Evolutionary conservation across 1,284 basidiomycete species (phyloP), one percentile per base, ranked within the genome.

Genomic region (Apiotrichum montevideense): DNA sequence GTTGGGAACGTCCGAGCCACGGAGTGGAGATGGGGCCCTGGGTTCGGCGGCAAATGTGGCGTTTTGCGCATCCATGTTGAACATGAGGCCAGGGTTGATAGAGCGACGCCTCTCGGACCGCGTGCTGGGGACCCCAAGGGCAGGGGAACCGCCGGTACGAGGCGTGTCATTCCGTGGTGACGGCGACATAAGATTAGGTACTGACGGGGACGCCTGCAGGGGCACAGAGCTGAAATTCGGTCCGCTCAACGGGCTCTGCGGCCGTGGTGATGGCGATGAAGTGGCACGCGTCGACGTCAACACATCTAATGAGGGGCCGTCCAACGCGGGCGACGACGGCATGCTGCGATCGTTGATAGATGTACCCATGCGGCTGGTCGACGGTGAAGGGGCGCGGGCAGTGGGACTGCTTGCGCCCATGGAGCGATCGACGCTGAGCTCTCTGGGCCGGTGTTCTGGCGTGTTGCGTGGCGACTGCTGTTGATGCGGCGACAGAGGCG

Each of bases 61-160:
- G 40, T 72, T 70, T 7, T 61, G 55, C 9, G 64, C 55, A 46
- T 76, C 74, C 54, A 73, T 67, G 52, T 69, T 74, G 67, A 74
- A 73, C 2, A 70, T 64, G 68, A 73, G 72, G 9, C 63, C 72
- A 0, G 77, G 77, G 57, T 77, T 78, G 67, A 78, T 78, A 0
- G 76, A 77, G 33, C 74, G 54, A 44, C 77, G 57, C 39, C 67
- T 63, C 13, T 74, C 74, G 0, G 74, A 73, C 58, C 70, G 72
- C 37, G 58, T 62, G 35, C 13, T 41, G 1, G 67, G 71, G 4
- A 75, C 71, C 44, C 66, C 66, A 33, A 78, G 60, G 1, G 73
- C 72, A 4, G 53, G 53, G 9, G 53, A 54, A 8, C 40, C 33
- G n/a, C 46, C 41, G 4, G 46, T 54, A 15, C 53, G 53, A 32